Percentiles rank a stretch among this genome's conserved stretches.
Evolutionary conservation across 2,329 filamentous ascomycete genomes (phyloP).

Genomic region (Elsinoe australis): DNA sequence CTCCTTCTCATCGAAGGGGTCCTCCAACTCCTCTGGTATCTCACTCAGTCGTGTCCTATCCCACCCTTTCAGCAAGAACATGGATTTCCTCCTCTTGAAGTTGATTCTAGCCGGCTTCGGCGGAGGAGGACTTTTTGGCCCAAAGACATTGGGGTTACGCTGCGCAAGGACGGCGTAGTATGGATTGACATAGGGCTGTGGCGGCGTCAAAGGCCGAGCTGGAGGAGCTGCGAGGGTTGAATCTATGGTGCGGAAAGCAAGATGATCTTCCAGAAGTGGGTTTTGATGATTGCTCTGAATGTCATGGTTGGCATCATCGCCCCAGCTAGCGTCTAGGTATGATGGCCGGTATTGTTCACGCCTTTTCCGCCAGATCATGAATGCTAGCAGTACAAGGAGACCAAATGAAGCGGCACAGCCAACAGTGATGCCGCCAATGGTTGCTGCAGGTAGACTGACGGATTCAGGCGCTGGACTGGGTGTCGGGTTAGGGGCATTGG

Average conservation of each 20-base stretch:
- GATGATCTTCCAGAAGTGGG: background rate
- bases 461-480: no score
- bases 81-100: background rate
- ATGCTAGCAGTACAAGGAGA: background rate
- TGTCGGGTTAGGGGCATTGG: no score
- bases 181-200: background rate
- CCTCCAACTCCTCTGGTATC: constrained; percentile 5
- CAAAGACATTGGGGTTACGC: background rate
- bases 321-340: constrained; percentile 4
- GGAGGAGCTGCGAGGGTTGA: background rate
- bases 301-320: background rate
- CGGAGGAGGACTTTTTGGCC: background rate
- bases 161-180: constrained; percentile 4
- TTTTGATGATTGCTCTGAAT: background rate
- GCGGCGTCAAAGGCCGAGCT: background rate
- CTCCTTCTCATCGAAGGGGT: background rate
- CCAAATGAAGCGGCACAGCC: background rate
- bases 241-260: background rate
- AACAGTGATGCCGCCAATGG: constrained; percentile 14
- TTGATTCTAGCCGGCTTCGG: background rate
- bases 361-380: constrained; percentile 1
- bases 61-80: constrained; percentile 2
- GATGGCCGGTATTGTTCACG: background rate
- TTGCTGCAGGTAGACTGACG: no score
- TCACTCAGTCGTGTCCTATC: constrained; percentile 10